A percentile compares a stretch with the other conserved stretches of the same genome.
phyloP scores from a whole-genome alignment of 2,329 filamentous ascomycete species.

The Exophiala bonariae region DNA sequence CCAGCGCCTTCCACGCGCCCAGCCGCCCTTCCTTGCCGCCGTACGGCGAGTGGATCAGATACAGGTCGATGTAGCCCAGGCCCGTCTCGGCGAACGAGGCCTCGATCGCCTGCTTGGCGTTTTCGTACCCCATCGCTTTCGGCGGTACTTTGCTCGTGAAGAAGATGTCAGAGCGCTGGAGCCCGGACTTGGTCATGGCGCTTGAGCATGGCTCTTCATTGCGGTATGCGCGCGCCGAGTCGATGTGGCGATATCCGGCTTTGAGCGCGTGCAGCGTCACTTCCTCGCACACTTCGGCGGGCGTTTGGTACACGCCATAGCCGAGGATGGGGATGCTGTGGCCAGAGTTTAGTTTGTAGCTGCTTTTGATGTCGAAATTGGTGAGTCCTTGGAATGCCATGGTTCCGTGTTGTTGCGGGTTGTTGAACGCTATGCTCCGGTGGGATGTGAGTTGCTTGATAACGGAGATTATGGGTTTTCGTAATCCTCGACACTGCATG shows the following conservation, averaged over 20 bases:
- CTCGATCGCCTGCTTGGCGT: constrained; percentile 50
- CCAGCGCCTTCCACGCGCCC: constrained; percentile 55
- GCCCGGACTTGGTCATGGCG: constrained; percentile 52
- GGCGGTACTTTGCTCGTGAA: constrained; percentile 63
- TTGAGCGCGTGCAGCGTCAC: constrained; percentile 59
- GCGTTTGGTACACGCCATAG: constrained; percentile 47
- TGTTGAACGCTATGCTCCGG: no score
- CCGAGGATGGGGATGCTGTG: constrained; percentile 41
- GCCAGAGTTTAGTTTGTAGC: constrained; percentile 40
- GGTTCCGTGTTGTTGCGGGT: constrained; percentile 3
- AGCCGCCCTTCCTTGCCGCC: constrained; percentile 50
- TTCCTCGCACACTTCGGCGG: constrained; percentile 56
- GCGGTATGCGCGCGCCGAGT: constrained; percentile 58
- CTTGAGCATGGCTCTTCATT: constrained; percentile 58
- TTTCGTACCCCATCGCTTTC: constrained; percentile 59
- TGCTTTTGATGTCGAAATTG: constrained; percentile 30
- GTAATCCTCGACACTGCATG: no score
- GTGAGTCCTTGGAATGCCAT: constrained; percentile 17
- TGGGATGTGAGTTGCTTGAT: no score
- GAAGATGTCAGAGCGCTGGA: constrained; percentile 59
- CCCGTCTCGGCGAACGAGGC: constrained; percentile 25
- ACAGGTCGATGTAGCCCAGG: constrained; percentile 42
- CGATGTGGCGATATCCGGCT: constrained; percentile 60
- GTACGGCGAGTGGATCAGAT: constrained; percentile 54
- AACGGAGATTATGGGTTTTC: no score